Percentiles rank a stretch among this genome's conserved stretches.
Evolutionary conservation across 2,329 filamentous ascomycete genomes (phyloP).

Genomic region (Emericellopsis cladophorae): DNA sequence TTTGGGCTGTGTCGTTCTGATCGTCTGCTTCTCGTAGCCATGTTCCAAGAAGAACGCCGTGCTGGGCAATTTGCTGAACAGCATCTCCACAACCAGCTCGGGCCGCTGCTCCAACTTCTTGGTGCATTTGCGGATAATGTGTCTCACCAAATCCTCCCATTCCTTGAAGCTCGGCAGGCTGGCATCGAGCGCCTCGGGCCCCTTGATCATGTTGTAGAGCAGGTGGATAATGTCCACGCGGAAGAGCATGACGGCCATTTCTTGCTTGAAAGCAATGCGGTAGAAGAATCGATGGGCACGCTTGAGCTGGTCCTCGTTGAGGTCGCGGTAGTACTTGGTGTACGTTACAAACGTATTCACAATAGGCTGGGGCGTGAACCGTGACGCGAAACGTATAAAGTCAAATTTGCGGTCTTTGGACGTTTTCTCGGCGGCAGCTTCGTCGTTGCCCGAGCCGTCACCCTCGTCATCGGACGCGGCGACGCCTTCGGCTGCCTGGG

Average conservation of each 20-base stretch:
- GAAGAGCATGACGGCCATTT: conserved; percentile 79
- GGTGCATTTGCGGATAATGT: conserved; percentile 69
- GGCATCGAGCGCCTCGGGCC: conserved; percentile 62
- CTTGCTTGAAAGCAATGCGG: conserved; percentile 86
- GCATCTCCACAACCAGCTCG: conserved; percentile 76
- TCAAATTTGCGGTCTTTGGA: conserved; percentile 86
- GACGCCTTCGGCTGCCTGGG: conserved; percentile 16
- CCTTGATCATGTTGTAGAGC: conserved; percentile 85
- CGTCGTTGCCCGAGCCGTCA: conserved; percentile 61
- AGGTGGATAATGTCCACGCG: conserved; percentile 82
- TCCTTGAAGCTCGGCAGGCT: conserved; percentile 61
- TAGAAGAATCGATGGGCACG: conserved; percentile 90
- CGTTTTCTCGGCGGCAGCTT: conserved; percentile 54
- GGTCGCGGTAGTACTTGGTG: conserved; percentile 66
- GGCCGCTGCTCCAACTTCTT: conserved; percentile 79
- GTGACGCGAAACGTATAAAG: conserved; percentile 69
- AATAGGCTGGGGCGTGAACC: conserved; percentile 73
- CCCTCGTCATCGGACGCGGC: conserved; percentile 37
- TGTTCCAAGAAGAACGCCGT: conserved; percentile 84
- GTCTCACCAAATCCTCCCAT: conserved; percentile 81
- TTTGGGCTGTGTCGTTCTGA: conserved; percentile 41
- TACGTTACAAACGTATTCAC: conserved; percentile 83
- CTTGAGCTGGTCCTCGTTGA: conserved; percentile 72
- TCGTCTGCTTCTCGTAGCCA: conserved; percentile 75
- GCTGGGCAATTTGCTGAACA: conserved; percentile 82